Evolutionary conservation across 78 protist species (phyloP).

Genomic region (Dictyostelium brefeldianum): DNA sequence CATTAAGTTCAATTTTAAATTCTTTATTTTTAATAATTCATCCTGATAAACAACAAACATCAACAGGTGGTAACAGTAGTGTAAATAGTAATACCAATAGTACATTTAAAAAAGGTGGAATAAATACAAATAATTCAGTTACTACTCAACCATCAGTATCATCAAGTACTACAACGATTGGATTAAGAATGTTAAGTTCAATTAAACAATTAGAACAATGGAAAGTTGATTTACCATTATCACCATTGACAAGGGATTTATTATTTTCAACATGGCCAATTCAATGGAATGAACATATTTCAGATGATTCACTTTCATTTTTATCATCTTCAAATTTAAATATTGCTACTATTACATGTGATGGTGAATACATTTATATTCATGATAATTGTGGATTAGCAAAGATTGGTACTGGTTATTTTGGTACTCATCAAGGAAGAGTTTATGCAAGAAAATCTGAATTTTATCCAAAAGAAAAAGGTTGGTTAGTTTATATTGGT

Average conservation of each 20-base stretch:
- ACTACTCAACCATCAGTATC: not conserved
- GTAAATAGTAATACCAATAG: not conserved
- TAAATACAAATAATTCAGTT: not conserved
- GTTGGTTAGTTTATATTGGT: constrained; percentile 61
- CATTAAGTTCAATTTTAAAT: constrained; percentile 41
- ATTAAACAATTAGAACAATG: constrained; percentile 71
- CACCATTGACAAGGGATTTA: constrained; percentile 66
- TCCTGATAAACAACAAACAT: constrained; percentile 8
- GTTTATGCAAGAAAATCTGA: constrained; percentile 53
- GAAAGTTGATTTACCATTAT: constrained; percentile 83
- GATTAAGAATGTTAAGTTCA: constrained; percentile 29
- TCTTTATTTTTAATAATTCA: constrained; percentile 47
- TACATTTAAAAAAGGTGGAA: not conserved
- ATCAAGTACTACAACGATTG: not conserved
- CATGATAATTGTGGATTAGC: constrained; percentile 82
- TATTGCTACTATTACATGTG: constrained; percentile 76
- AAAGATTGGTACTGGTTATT: constrained; percentile 82
- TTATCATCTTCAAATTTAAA: constrained; percentile 28
- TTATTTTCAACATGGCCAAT: constrained; percentile 74
- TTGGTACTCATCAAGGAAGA: constrained; percentile 80
- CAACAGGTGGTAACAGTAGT: not conserved
- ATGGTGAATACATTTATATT: constrained; percentile 80
- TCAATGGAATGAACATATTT: constrained; percentile 75
- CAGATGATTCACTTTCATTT: constrained; percentile 43
- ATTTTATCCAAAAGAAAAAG: constrained; percentile 78